Evolutionary conservation across 805 yeast genomes (phyloP).

Genomic region (Candida lessepsii): DNA sequence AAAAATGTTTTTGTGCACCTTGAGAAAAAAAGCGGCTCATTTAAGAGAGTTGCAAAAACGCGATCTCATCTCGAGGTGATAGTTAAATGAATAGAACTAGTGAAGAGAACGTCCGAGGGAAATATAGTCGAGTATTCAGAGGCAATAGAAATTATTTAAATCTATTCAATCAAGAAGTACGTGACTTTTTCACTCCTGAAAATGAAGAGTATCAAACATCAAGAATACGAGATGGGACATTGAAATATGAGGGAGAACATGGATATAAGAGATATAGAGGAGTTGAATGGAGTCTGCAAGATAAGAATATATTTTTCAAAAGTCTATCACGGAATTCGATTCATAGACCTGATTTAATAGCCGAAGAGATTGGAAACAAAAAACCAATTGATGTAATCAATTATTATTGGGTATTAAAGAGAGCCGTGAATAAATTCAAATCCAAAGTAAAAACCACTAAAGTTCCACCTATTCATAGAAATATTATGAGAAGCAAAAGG

Average conservation of each 20-base stretch:
- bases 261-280: slow-evolving; percentile 23
- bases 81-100: background rate
- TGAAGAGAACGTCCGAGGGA: background rate
- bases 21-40: too few relatives aligned
- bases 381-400: slow-evolving; percentile 41
- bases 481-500: background rate
- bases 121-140: slow-evolving; percentile 13
- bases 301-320: slow-evolving; percentile 53
- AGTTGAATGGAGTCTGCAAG: slow-evolving; percentile 44
- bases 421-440: slow-evolving; percentile 19
- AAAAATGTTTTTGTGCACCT: background rate
- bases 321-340: slow-evolving; percentile 51
- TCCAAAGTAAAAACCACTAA: slow-evolving; percentile 2
- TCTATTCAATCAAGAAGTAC: slow-evolving; percentile 30
- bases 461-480: background rate
- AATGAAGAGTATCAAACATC: background rate
- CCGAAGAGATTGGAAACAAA: slow-evolving; percentile 39
- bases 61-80: slow-evolving; percentile 1
- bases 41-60: too few relatives aligned
- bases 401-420: slow-evolving; percentile 43
- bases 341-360: slow-evolving; percentile 42
- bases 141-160: slow-evolving; percentile 29
- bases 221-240: background rate
- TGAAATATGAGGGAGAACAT: slow-evolving; percentile 2
- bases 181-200: slow-evolving; percentile 10